Base-by-base conservation (phyloP, 768 basidiomycete species). In the Suillus fuscotomentosus region DNA sequence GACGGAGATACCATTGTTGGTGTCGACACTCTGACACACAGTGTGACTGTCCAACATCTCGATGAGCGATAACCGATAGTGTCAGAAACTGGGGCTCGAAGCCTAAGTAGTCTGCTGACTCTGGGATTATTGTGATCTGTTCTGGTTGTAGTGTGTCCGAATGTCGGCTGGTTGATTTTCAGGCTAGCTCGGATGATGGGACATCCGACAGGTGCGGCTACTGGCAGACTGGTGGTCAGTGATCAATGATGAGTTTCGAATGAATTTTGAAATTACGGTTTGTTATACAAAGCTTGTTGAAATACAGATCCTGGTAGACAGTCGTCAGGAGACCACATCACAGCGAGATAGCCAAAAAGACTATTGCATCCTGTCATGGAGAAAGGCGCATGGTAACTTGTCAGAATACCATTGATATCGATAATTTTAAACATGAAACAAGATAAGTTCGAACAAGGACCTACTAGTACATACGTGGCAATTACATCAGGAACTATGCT, bases 351-450 rank as follows among this genome's bases (percentile, higher is more conserved):
- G 8, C 50, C 48, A 15, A 27, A 27, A 51, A 15, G 24, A 50
- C 3, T 9, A 9, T 15, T 27, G 17, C 27, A 8, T 51, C 8
- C 24, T 13, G 20, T 31, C 53, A 34, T n/a, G 20, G 10, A 53
- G 51, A 53, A 22, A 27, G 24, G 14, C 15, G 24, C 7, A 15
- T 53, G 27, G 50, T 34, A 31, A 31, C 51, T 34, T 54, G 20
- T 17, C 17, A 20, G 17, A 5, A 48, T 14, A 24, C 22, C 45
- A 5, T 47, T 2, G 45, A 11, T 54, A 5, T 54, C 31, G 31
- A 54, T 54, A 54, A 54, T 54, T 54, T 54, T 54, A 36, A 54
- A 20, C 53, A n/a, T 34, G 53, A 36, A 54, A 20, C 53, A n/a
- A 11, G 53, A 54, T 34, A 31, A 51, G 51, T 53, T 53, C 27